Percentiles rank a stretch among this genome's conserved stretches.
phyloP scores from a whole-genome alignment of 108 stramenopile genomes.

The Licmophora abbreviata region DNA sequence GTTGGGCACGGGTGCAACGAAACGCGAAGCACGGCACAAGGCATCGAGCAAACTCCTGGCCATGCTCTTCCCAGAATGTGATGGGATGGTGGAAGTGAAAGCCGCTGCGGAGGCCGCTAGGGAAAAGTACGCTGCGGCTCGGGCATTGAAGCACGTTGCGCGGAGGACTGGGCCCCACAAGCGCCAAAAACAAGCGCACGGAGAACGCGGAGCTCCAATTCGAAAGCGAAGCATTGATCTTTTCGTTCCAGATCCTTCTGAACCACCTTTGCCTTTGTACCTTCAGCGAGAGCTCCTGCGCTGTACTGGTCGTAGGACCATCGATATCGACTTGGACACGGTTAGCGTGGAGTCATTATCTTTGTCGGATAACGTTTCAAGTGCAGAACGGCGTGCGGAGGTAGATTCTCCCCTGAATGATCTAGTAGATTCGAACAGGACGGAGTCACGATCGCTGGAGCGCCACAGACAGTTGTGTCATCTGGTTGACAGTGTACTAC shows the following conservation, averaged over 20 bases:
- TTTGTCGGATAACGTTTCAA: not conserved
- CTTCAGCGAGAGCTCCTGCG: too few relatives aligned
- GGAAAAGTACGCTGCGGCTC: slow-evolving; percentile 59
- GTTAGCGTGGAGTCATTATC: slow-evolving; percentile 1
- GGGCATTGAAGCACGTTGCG: slow-evolving; percentile 22
- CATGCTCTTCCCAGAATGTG: slow-evolving; percentile 70
- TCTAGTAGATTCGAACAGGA: too few relatives aligned
- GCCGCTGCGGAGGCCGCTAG: slow-evolving; percentile 72
- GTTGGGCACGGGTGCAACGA: slow-evolving; percentile 50
- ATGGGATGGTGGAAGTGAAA: slow-evolving; percentile 70
- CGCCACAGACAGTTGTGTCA: slow-evolving; percentile 32
- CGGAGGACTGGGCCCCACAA: not conserved
- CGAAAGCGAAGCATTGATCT: not conserved
- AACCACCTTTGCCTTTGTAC: too few relatives aligned
- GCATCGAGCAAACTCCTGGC: slow-evolving; percentile 76
- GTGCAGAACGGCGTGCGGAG: not conserved
- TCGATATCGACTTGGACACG: not conserved
- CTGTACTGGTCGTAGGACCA: too few relatives aligned
- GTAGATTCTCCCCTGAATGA: too few relatives aligned
- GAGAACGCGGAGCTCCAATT: not conserved
- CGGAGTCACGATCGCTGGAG: slow-evolving; percentile 14
- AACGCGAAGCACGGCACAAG: slow-evolving; percentile 75
- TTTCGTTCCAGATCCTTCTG: not conserved
- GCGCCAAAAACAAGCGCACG: not conserved
- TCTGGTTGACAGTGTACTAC: slow-evolving; percentile 33